These are phyloP conservation scores for Pestalotiopsis sp. DNA, from an alignment of 2,329 filamentous ascomycete species.

Conservation along the genomic window DNA sequence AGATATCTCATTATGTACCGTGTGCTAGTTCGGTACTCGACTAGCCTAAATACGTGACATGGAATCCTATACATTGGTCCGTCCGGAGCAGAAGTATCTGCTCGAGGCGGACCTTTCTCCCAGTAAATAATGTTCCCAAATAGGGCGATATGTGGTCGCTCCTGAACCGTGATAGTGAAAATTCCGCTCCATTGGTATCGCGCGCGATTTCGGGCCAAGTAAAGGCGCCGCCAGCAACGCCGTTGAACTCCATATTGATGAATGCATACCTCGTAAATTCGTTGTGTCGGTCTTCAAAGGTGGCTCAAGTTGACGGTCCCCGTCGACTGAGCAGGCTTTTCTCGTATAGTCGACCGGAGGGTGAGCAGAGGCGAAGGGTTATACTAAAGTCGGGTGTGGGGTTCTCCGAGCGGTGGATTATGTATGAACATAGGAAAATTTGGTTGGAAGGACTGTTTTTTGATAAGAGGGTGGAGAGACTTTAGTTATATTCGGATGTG, in stretches of 20 bases:
- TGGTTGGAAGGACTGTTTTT: constrained; percentile 10
- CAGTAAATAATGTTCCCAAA: constrained; percentile 11
- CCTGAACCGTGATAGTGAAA: constrained; percentile 4
- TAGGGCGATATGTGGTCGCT: constrained; percentile 9
- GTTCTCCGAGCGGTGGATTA: neutral
- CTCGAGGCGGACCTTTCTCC: constrained; percentile 3
- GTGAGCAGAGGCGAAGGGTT: neutral
- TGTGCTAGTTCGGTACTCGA: neutral
- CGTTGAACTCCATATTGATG: constrained; percentile 23
- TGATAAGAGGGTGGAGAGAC: constrained; percentile 16
- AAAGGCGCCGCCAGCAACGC: constrained; percentile 24
- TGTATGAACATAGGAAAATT: constrained; percentile 19
- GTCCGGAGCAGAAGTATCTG: neutral
- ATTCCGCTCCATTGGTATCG: constrained; percentile 22
- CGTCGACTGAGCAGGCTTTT: constrained; percentile 4
- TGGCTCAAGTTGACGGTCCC: neutral
- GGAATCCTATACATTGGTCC: neutral
- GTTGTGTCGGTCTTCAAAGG: constrained; percentile 16
- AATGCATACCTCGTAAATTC: constrained; percentile 22
- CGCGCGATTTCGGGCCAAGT: constrained; percentile 15
- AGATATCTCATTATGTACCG: neutral
- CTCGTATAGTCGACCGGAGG: constrained; percentile 2
- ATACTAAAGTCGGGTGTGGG: neutral
- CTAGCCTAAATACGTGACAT: neutral
- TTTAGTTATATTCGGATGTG: constrained; percentile 23